Evolutionary conservation across 2,329 filamentous ascomycete species (phyloP).

Genomic region (Didymella arachidicola): DNA sequence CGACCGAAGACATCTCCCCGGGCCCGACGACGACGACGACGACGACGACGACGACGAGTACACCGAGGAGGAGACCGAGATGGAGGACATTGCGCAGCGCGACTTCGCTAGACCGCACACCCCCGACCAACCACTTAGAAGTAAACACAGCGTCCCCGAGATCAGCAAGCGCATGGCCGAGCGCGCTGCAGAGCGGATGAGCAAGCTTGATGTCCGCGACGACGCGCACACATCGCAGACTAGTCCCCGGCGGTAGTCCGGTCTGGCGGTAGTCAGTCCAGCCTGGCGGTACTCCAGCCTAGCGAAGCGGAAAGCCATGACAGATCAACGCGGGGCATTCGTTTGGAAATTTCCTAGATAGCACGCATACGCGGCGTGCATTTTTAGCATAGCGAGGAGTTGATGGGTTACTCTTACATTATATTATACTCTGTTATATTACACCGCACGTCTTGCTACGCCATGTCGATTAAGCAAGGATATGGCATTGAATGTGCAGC

Average conservation of each 20-base stretch:
- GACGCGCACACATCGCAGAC: constrained; percentile 31
- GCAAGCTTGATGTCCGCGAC: constrained; percentile 29
- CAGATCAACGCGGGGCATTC: too few species aligned
- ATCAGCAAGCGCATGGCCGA: constrained; percentile 22
- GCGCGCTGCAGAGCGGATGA: constrained; percentile 23
- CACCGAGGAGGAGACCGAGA: constrained; percentile 36
- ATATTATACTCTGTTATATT: too few species aligned
- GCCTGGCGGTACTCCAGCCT: too few species aligned
- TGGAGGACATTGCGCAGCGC: constrained; percentile 14
- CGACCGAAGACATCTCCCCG: background rate
- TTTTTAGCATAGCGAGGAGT: too few species aligned
- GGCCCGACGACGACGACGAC: constrained; percentile 2
- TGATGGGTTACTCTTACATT: too few species aligned
- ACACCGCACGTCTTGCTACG: too few species aligned
- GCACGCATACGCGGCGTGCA: too few species aligned
- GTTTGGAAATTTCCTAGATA: too few species aligned
- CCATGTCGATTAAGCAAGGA: too few species aligned
- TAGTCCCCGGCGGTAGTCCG: constrained; percentile 23
- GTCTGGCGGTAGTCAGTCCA: too few species aligned
- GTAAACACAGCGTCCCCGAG: constrained; percentile 10
- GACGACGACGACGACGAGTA: constrained; percentile 33
- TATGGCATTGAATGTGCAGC: too few species aligned
- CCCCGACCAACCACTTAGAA: constrained; percentile 11
- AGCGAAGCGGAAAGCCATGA: too few species aligned
- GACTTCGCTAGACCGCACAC: constrained; percentile 11